Conservation (phyloP, 352 stramenopile species). For the Chrysophaeum taylorii region DNA sequence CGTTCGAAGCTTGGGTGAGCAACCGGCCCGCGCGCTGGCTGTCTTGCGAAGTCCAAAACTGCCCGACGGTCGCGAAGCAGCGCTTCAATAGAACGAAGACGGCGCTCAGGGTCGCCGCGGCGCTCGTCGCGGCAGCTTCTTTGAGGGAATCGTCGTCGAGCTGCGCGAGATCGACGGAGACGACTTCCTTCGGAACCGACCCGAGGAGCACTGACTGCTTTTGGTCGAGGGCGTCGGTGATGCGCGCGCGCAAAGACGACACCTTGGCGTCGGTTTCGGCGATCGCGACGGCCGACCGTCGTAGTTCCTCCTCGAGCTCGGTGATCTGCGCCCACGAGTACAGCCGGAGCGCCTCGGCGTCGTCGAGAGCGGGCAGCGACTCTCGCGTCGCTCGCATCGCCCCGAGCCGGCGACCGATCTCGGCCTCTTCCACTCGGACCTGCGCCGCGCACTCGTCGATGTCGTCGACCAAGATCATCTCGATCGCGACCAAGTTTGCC, state of each 20-base stretch:
- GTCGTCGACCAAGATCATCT: constrained; percentile 6
- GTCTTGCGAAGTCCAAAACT: background rate
- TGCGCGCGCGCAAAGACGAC: background rate
- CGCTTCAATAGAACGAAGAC: background rate
- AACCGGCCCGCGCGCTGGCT: background rate
- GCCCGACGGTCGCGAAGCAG: background rate
- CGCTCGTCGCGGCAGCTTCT: background rate
- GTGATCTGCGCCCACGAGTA: constrained; percentile 5
- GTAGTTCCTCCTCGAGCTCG: background rate
- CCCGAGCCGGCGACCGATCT: background rate
- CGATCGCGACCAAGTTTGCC: constrained; percentile 1
- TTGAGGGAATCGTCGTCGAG: background rate
- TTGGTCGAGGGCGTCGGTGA: constrained; percentile 7
- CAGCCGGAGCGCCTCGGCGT: background rate
- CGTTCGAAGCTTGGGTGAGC: background rate
- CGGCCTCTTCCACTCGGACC: background rate
- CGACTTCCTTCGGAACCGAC: background rate
- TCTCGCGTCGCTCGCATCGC: background rate
- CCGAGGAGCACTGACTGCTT: background rate
- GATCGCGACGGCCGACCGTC: background rate
- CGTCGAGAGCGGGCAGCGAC: background rate
- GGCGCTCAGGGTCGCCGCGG: background rate
- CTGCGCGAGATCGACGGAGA: background rate
- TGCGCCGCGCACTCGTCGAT: background rate
- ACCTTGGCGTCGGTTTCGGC: constrained; percentile 4